A percentile compares a stretch with the other conserved stretches of the same genome.
phyloP scores from a whole-genome alignment of 768 basidiomycete species.

The Chlorophyllum brunneum region DNA sequence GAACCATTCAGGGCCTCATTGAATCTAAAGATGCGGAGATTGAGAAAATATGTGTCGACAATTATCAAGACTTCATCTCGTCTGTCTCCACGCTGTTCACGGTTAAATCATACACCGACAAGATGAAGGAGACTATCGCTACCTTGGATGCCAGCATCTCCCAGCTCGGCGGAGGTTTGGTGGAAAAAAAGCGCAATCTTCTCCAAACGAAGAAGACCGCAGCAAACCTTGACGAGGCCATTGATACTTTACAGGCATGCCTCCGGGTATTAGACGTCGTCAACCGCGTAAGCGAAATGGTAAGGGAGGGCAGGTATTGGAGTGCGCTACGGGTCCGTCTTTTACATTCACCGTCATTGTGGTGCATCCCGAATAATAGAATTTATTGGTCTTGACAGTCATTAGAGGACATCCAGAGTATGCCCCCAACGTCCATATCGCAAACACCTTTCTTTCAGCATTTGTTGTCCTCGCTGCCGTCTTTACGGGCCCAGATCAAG shows the following conservation, averaged over 20 bases:
- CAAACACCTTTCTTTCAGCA: slow-evolving; percentile 93
- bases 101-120: slow-evolving; percentile 94
- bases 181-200: slow-evolving; percentile 90
- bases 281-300: slow-evolving; percentile 89
- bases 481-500: slow-evolving; percentile 83
- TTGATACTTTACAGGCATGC: slow-evolving; percentile 92
- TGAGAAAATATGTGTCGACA: slow-evolving; percentile 91
- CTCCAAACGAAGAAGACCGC: slow-evolving; percentile 91
- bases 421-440: slow-evolving; percentile 84
- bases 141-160: slow-evolving; percentile 85
- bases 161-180: slow-evolving; percentile 80
- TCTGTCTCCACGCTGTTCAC: slow-evolving; percentile 96
- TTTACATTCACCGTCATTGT: slow-evolving; percentile 27
- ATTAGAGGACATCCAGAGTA: slow-evolving; percentile 89
- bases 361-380: slow-evolving; percentile 27
- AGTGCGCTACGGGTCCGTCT: slow-evolving; percentile 86
- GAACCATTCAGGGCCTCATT: slow-evolving; percentile 82
- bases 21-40: slow-evolving; percentile 96
- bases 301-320: slow-evolving; percentile 93
- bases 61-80: slow-evolving; percentile 97
- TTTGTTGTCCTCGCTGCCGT: slow-evolving; percentile 88
- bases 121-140: slow-evolving; percentile 88
- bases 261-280: slow-evolving; percentile 91
- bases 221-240: slow-evolving; percentile 92
- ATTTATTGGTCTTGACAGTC: slow-evolving; percentile 52